phyloP scores from a whole-genome alignment of 1,284 basidiomycete species.

The Pyrrhoderma noxium region DNA sequence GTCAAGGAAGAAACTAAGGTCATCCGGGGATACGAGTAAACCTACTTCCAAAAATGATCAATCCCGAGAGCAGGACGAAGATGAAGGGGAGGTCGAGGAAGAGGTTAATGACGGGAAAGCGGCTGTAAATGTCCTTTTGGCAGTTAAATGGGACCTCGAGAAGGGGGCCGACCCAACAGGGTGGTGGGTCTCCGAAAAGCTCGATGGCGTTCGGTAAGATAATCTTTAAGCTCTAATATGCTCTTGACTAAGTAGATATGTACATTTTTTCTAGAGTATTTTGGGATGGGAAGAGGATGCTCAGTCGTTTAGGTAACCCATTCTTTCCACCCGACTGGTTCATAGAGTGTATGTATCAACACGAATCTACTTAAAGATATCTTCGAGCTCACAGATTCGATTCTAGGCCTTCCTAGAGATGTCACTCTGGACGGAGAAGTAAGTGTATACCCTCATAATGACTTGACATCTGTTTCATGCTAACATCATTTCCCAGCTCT shows the following conservation, averaged over 20 bases:
- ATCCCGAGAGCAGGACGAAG: conserved; percentile 13
- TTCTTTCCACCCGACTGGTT: conserved; percentile 58
- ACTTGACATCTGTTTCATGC: conserved; percentile 18
- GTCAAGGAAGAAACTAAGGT: conserved; percentile 21
- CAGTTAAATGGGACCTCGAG: conserved; percentile 53
- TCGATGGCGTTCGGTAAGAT: conserved; percentile 50
- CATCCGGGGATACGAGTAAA: conserved; percentile 18
- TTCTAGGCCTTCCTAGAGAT: conserved; percentile 48
- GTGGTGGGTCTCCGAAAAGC: conserved; percentile 64
- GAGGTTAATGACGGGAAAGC: conserved; percentile 25
- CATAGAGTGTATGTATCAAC: conserved; percentile 41
- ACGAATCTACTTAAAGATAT: too few species aligned
- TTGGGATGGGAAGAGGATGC: conserved; percentile 52
- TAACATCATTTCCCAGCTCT: conserved; percentile 30
- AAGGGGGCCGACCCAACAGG: conserved; percentile 50
- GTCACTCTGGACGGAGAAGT: conserved; percentile 53
- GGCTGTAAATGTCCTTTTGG: conserved; percentile 41
- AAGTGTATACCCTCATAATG: conserved; percentile 20
- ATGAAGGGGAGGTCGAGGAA: conserved; percentile 21
- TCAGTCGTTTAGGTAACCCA: conserved; percentile 52
- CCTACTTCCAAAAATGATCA: conserved; percentile 5
- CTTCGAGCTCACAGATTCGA: neutral
- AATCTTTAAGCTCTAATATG: neutral
- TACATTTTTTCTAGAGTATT: conserved; percentile 30
- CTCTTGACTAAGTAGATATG: neutral